Conservation (phyloP, 164 flowering plant genomes). For the Magnolia sinica region DNA sequence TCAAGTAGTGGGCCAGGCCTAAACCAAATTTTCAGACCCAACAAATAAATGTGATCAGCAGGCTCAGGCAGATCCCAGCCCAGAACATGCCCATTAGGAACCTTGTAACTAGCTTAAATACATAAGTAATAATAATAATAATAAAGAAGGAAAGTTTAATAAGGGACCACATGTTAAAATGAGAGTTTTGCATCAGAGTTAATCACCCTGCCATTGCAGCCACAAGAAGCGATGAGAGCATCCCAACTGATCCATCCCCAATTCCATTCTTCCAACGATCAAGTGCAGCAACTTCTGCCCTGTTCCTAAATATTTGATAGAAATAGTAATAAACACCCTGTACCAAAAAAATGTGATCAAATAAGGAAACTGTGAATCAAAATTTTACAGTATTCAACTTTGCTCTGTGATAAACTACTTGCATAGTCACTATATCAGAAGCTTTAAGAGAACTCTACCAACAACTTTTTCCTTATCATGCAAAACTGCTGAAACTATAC, state of each 20-base stretch:
- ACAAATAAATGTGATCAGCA: too few species aligned
- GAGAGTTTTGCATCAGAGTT: constrained; percentile 7
- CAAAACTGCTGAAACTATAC: neutral
- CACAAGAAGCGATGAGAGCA: constrained; percentile 84
- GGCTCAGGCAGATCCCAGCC: too few species aligned
- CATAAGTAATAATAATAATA: too few species aligned
- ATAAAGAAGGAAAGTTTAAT: too few species aligned
- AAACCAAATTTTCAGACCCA: too few species aligned
- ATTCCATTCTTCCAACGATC: constrained; percentile 53
- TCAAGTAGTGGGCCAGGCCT: too few species aligned
- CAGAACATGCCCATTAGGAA: too few species aligned
- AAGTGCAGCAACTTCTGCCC: constrained; percentile 70
- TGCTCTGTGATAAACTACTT: neutral
- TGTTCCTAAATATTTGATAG: constrained; percentile 92
- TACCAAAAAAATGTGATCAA: constrained; percentile 31
- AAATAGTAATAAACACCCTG: constrained; percentile 99
- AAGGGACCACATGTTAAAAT: neutral
- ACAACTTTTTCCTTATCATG: neutral
- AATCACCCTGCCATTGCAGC: constrained; percentile 91
- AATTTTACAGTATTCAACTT: neutral
- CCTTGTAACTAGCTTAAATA: too few species aligned
- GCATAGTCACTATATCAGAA: neutral
- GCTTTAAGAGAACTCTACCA: neutral
- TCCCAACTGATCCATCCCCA: constrained; percentile 98
- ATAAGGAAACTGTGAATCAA: constrained; percentile 23